Base-by-base conservation (phyloP, 345 rosid species). In the Hibiscus syriacus region DNA sequence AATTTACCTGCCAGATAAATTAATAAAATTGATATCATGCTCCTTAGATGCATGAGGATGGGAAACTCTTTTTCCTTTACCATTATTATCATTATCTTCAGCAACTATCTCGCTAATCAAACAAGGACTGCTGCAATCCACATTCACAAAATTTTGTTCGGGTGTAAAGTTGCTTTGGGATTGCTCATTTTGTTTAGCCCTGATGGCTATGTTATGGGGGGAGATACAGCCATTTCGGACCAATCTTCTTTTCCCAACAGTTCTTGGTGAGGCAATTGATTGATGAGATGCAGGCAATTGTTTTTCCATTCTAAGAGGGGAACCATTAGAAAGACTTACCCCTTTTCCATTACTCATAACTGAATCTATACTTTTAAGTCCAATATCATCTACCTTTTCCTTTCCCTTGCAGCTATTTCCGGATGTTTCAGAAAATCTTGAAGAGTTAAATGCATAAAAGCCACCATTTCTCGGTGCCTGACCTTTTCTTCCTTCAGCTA, bases 171-270 rank as follows among this genome's bases (percentile, higher is more conserved):
- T 43, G 66, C 20, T 71, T 62, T 46, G 69, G 29, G 23, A 17
- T 55, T 46, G 56, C 68, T 80, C 81, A 36, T 75, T 83, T 76
- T 78, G 79, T 61, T 80, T 82, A 60, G 80, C 77, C 78, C 13
- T 54, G 32, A 72, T 74, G 66, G 85, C 87, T 72, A 85, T 89
- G 70, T 73, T 86, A 64, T 76, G 71, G 1, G 94, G 97, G 78
- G 96, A 93, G 36, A 93, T 93, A 77, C 90, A 90, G 34, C 98
- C 98, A 74, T 89, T 80, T 71, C 94, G 76, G 11, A 93, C 98
- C 80, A 93, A 79, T 72, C 90, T 81, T 76, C 77, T 93, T 55
- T 79, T 80, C 72, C 91, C 84, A 62, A 53, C 55, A 10, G 69
- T 73, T 79, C 80, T 83, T 17, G 85, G 79, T 32, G 80, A 63